A percentile compares a stretch with the other conserved stretches of the same genome.
These are phyloP conservation scores for Raphanus hybrid DNA, from an alignment of 441 rosid species.

Conservation along the genomic window DNA sequence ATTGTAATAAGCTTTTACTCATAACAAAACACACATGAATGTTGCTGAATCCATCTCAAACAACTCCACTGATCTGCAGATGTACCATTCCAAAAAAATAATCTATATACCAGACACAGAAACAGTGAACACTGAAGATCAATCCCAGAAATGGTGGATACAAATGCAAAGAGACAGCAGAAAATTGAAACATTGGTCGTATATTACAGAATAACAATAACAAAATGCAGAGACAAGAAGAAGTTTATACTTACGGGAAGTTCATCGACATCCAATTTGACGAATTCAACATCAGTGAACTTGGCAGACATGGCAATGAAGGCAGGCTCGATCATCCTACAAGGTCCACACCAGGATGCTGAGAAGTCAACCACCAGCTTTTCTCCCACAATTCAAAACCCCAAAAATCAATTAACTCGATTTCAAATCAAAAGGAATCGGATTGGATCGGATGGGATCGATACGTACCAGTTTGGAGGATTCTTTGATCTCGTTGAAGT, in stretches of 20 bases:
- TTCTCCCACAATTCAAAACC: slow-evolving; percentile 1
- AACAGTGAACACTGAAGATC: not conserved
- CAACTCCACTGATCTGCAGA: not conserved
- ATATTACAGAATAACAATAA: not conserved
- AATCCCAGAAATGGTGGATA: not conserved
- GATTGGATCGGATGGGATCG: not conserved
- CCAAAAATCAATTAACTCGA: not conserved
- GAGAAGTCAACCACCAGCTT: slow-evolving; percentile 87
- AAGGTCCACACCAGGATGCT: slow-evolving; percentile 92
- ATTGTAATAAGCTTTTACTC: not conserved
- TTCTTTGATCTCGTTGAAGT: slow-evolving; percentile 67
- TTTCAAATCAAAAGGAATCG: not conserved
- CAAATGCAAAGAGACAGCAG: not conserved
- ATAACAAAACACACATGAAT: not conserved
- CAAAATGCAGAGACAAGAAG: not conserved
- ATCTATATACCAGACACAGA: no score
- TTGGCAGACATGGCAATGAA: slow-evolving; percentile 53
- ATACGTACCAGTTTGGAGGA: slow-evolving; percentile 61
- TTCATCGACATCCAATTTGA: slow-evolving; percentile 85
- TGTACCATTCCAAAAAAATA: not conserved
- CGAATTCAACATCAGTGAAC: slow-evolving; percentile 64
- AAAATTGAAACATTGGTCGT: not conserved
- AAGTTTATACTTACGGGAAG: slow-evolving; percentile 53
- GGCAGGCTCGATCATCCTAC: slow-evolving; percentile 72
- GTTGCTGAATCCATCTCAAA: not conserved